Evolutionary conservation across 1,284 basidiomycete genomes (phyloP).

Genomic region (Cutaneotrichosporon cyanovorans): DNA sequence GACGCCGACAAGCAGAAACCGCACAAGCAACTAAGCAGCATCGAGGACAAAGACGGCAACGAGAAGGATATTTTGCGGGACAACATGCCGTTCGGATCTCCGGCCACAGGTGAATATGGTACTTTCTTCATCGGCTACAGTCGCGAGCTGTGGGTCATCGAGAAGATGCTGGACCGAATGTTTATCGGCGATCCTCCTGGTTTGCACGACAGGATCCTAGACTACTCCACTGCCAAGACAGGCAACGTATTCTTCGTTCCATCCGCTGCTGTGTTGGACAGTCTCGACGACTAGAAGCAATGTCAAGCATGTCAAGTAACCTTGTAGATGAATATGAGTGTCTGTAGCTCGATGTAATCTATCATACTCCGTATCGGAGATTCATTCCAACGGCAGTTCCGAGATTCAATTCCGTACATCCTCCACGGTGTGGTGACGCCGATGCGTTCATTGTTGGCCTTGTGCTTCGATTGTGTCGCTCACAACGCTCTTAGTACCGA

Average conservation of each 20-base stretch:
- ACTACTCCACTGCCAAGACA: slow-evolving; percentile 11
- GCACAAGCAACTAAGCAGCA: slow-evolving; percentile 15
- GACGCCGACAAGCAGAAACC: slow-evolving; percentile 10
- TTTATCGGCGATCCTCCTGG: slow-evolving; percentile 15
- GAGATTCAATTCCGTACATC: too few relatives aligned
- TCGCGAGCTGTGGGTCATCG: slow-evolving; percentile 13
- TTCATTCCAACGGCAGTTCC: too few relatives aligned
- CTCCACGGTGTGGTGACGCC: too few relatives aligned
- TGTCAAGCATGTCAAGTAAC: too few relatives aligned
- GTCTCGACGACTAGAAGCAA: neutral
- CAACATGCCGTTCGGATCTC: slow-evolving; percentile 19
- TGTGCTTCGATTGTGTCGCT: too few relatives aligned
- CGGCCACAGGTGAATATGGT: slow-evolving; percentile 12
- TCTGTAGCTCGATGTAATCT: too few relatives aligned
- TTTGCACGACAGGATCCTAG: slow-evolving; percentile 15
- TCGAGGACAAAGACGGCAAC: slow-evolving; percentile 7
- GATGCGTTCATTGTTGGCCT: too few relatives aligned
- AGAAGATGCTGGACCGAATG: slow-evolving; percentile 19
- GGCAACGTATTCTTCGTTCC: slow-evolving; percentile 15
- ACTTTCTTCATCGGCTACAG: slow-evolving; percentile 18
- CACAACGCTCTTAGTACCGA: too few relatives aligned
- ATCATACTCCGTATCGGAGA: too few relatives aligned
- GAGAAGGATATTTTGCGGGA: slow-evolving; percentile 18
- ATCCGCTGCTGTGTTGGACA: slow-evolving; percentile 2
- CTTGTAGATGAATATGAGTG: too few relatives aligned